These are phyloP conservation scores for Leishmania aethiopica DNA, from an alignment of 208 protist species.

Conservation along the genomic window DNA sequence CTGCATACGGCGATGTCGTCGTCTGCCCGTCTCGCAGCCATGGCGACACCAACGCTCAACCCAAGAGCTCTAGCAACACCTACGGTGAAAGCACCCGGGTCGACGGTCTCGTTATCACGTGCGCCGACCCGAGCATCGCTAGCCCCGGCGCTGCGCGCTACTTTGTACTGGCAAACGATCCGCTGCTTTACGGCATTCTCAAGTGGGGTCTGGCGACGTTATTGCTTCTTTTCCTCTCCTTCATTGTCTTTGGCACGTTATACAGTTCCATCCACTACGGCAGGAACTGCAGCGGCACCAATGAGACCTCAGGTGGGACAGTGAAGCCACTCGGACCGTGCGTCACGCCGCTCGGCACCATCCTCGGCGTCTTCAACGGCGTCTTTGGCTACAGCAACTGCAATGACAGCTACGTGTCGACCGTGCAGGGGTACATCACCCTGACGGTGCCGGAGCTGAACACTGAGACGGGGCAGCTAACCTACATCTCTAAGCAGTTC, in stretches of 20 bases:
- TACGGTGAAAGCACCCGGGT: conserved; percentile 3
- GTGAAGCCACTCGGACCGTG: not conserved
- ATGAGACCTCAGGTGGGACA: too few relatives aligned
- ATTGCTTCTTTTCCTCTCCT: conserved; percentile 23
- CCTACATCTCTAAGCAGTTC: not conserved
- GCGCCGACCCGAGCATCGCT: not conserved
- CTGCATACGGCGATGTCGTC: not conserved
- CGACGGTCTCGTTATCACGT: not conserved
- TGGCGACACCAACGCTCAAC: not conserved
- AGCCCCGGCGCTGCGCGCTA: conserved; percentile 3
- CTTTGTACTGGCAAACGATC: conserved; percentile 27
- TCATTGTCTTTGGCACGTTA: conserved; percentile 25
- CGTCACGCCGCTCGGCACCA: conserved; percentile 43
- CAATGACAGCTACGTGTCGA: conserved; percentile 47
- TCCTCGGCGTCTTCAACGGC: conserved; percentile 55
- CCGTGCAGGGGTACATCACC: conserved; percentile 22
- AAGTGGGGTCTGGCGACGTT: conserved; percentile 30
- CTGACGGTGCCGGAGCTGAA: conserved; percentile 10
- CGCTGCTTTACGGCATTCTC: conserved; percentile 22
- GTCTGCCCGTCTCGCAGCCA: conserved; percentile 1
- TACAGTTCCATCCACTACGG: conserved; percentile 19
- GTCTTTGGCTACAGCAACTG: conserved; percentile 78
- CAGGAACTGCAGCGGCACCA: conserved; percentile 7
- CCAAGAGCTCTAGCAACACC: too few relatives aligned
- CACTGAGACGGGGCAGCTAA: not conserved